Percentiles rank a stretch among this genome's conserved stretches.
Conservation (phyloP, 2,329 filamentous ascomycete genomes). For the Colletotrichum sp. region DNA sequence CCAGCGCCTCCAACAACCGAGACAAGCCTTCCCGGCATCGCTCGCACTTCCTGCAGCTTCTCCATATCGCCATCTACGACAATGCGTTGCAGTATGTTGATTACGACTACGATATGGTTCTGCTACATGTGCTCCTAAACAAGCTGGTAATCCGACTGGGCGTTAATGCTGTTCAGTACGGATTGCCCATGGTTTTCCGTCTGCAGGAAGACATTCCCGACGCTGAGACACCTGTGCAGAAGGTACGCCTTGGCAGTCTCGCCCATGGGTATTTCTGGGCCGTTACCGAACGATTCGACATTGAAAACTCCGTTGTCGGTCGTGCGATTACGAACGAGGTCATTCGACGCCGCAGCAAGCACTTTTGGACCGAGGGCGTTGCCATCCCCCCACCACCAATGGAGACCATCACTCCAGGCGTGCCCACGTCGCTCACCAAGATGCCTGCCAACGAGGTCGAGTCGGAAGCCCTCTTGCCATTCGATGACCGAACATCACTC, state of each 20-base stretch:
- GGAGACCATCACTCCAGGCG: constrained; percentile 63
- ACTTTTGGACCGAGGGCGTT: constrained; percentile 81
- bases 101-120: constrained; percentile 74
- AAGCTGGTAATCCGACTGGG: constrained; percentile 79
- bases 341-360: constrained; percentile 71
- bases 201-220: constrained; percentile 84
- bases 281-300: constrained; percentile 77
- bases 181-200: constrained; percentile 86
- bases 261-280: constrained; percentile 91
- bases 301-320: constrained; percentile 73
- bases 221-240: constrained; percentile 69
- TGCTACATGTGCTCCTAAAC: constrained; percentile 78
- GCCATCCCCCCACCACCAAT: constrained; percentile 71
- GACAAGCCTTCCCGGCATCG: constrained; percentile 60
- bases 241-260: constrained; percentile 81
- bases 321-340: constrained; percentile 79
- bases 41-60: constrained; percentile 78
- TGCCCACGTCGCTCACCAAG: constrained; percentile 45
- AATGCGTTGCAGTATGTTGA: constrained; percentile 77
- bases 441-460: constrained; percentile 61
- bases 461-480: constrained; percentile 71
- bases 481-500: constrained; percentile 74
- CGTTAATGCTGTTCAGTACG: constrained; percentile 79
- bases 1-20: constrained; percentile 63
- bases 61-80: constrained; percentile 91